phyloP scores from a whole-genome alignment of 1,284 basidiomycete species.

The Termitomyces sp. region DNA sequence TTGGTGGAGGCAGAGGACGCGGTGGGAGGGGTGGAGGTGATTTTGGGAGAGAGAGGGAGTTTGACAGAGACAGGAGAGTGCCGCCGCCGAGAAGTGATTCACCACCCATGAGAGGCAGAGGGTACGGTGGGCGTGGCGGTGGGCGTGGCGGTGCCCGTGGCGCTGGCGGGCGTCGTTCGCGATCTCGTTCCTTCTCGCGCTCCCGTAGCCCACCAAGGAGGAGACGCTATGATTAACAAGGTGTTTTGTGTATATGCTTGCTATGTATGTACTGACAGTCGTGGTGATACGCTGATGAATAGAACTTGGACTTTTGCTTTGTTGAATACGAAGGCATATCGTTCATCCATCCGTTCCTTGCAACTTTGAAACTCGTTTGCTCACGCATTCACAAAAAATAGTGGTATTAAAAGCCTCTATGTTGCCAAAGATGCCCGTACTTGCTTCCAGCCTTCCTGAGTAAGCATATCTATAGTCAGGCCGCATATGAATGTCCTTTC shows the following conservation, averaged over 20 bases:
- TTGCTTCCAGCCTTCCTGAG: too few relatives aligned
- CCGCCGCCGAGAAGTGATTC: conserved; percentile 41
- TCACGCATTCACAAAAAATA: neutral
- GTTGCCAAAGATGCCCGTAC: too few relatives aligned
- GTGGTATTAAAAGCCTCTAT: too few relatives aligned
- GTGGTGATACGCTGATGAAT: neutral
- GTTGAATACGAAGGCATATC: too few relatives aligned
- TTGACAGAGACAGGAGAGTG: conserved; percentile 28
- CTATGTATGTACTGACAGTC: neutral
- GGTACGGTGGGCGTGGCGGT: conserved; percentile 35
- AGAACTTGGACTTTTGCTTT: neutral
- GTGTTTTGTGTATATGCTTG: neutral
- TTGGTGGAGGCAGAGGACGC: conserved; percentile 27
- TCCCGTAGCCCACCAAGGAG: conserved; percentile 19
- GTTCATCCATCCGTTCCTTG: too few relatives aligned
- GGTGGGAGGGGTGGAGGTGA: conserved; percentile 37
- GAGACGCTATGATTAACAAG: conserved; percentile 24
- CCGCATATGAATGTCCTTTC: neutral
- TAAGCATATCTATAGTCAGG: too few relatives aligned
- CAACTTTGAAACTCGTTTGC: neutral
- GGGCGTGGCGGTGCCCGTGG: conserved; percentile 29
- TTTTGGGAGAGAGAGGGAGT: conserved; percentile 27
- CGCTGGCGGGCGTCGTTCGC: conserved; percentile 31
- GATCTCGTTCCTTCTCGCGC: conserved; percentile 13
- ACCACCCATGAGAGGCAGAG: conserved; percentile 37